phyloP scores from a whole-genome alignment of 1,284 basidiomycete species.

The Cutaneotrichosporon spelunceum region DNA sequence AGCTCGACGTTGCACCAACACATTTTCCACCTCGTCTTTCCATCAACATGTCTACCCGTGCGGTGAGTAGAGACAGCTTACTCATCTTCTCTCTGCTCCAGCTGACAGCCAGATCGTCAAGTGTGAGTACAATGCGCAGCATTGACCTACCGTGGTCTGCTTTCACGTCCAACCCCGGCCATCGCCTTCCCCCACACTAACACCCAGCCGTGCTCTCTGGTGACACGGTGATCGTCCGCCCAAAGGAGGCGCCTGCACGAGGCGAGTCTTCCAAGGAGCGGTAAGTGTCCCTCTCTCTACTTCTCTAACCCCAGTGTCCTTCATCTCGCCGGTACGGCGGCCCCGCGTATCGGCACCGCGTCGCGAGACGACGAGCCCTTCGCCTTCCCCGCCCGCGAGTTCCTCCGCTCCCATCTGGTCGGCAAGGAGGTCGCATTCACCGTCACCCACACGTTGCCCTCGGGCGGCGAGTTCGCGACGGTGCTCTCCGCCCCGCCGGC shows the following conservation, averaged over 20 bases:
- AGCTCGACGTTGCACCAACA: background rate
- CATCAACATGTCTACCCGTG: conserved; percentile 43
- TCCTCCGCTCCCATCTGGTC: conserved; percentile 74
- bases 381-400: conserved; percentile 91
- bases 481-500: conserved; percentile 47
- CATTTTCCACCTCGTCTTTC: background rate
- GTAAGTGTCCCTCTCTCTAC: conserved; percentile 52
- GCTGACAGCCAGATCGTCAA: conserved; percentile 46
- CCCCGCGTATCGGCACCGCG: conserved; percentile 75
- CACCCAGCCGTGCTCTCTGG: conserved; percentile 75
- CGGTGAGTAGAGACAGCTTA: conserved; percentile 32
- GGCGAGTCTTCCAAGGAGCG: conserved; percentile 84
- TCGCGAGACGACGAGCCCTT: conserved; percentile 86
- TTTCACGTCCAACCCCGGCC: background rate
- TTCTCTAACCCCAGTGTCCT: conserved; percentile 60
- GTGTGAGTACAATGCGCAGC: conserved; percentile 30
- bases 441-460: conserved; percentile 45
- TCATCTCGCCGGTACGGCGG: conserved; percentile 76
- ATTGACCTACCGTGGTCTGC: background rate
- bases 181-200: conserved; percentile 3
- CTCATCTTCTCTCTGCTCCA: background rate
- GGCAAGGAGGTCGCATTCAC: conserved; percentile 68
- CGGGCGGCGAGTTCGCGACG: conserved; percentile 49
- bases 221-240: conserved; percentile 75
- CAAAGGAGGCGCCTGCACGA: conserved; percentile 67